phyloP scores from a whole-genome alignment of 306 rosid species.

The Fragaria vesca region DNA sequence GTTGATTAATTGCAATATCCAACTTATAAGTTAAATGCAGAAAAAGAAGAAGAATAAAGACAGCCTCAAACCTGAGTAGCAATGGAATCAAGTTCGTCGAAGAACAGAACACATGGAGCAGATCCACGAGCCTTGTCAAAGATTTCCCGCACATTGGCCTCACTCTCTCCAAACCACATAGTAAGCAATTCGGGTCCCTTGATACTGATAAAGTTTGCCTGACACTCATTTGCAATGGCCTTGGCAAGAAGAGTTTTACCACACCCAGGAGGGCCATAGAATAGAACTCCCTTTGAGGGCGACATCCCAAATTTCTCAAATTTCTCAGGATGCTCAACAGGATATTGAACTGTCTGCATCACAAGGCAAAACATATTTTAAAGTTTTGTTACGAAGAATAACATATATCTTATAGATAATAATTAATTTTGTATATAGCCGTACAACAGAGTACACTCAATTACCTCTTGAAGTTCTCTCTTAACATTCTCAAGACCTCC shows the following conservation, averaged over 20 bases:
- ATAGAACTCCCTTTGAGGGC: constrained; percentile 97
- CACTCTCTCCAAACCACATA: constrained; percentile 99
- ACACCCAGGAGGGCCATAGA: constrained; percentile 99
- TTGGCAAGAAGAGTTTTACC: constrained; percentile 97
- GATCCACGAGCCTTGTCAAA: constrained; percentile 99
- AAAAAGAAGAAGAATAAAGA: neutral
- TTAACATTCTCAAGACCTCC: constrained; percentile 99
- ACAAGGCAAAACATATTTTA: constrained; percentile 10
- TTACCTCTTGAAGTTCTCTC: constrained; percentile 98
- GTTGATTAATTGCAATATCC: neutral
- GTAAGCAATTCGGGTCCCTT: constrained; percentile 99
- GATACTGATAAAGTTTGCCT: constrained; percentile 94
- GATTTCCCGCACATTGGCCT: constrained; percentile 97
- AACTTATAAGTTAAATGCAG: neutral
- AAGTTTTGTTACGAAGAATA: neutral
- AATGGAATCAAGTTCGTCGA: constrained; percentile 96
- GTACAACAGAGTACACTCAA: constrained; percentile 12
- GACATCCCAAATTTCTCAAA: constrained; percentile 99
- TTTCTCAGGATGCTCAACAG: constrained; percentile 98
- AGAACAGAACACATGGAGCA: constrained; percentile 98
- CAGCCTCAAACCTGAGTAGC: constrained; percentile 82
- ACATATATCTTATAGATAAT: constrained; percentile 2
- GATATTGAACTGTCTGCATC: constrained; percentile 95
- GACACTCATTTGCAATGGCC: constrained; percentile 98
- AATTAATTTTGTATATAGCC: neutral